Conservation (phyloP, 495 filamentous ascomycete genomes). For the Xylaria acuta region DNA sequence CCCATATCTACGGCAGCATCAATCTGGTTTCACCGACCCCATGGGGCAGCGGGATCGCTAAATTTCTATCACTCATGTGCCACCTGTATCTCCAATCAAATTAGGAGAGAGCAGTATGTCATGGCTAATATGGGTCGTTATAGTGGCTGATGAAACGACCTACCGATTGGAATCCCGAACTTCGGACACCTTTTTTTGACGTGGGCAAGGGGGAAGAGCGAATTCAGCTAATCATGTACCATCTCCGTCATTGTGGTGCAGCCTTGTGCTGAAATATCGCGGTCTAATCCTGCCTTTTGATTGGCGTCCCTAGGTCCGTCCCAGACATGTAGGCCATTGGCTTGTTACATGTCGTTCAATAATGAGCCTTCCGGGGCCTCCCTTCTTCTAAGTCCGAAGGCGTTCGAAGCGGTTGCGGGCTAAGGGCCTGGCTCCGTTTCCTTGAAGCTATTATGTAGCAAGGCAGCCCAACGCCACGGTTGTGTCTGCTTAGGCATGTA, state of each 20-base stretch:
- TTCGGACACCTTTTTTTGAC: neutral
- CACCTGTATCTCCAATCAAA: slow-evolving; percentile 10
- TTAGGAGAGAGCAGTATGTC: neutral
- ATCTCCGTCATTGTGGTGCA: neutral
- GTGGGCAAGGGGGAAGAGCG: slow-evolving; percentile 1
- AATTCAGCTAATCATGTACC: neutral
- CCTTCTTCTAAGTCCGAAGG: neutral
- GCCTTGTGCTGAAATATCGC: slow-evolving; percentile 5
- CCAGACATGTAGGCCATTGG: neutral
- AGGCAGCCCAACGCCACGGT: neutral
- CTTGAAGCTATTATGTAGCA: neutral
- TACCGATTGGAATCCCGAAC: neutral
- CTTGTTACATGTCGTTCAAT: neutral
- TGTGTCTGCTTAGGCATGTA: neutral
- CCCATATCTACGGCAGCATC: slow-evolving; percentile 18
- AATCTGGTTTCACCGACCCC: neutral
- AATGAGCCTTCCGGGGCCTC: neutral
- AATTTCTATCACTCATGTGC: slow-evolving; percentile 12
- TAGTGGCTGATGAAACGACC: slow-evolving; percentile 2
- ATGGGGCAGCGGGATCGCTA: neutral
- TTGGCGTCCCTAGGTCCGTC: neutral
- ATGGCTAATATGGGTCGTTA: neutral
- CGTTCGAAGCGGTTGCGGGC: neutral
- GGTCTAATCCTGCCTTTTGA: neutral
- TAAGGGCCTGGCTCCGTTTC: neutral